phyloP scores from a whole-genome alignment of 768 basidiomycete genomes.

The Tylopilus balloui region DNA sequence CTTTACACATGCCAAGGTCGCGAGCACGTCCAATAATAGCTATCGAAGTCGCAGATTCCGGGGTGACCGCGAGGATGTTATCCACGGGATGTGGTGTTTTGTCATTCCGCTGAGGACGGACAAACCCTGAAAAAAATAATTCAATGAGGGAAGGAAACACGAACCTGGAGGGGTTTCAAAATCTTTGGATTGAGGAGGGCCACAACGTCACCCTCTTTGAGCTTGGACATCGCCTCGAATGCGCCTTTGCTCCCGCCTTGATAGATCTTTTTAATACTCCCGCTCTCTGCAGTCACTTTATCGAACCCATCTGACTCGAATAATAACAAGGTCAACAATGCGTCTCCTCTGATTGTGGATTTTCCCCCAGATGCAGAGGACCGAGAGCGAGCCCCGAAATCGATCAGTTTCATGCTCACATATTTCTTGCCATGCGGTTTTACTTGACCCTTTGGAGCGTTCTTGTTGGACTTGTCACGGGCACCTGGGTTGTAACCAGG shows the following conservation, averaged over 20 bases:
- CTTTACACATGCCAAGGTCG: conserved; percentile 84
- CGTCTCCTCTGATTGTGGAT: conserved; percentile 71
- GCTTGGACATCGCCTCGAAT: conserved; percentile 81
- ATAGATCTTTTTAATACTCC: conserved; percentile 59
- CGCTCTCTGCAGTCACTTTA: conserved; percentile 46
- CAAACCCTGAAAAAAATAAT: background rate
- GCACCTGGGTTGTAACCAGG: background rate
- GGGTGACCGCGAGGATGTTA: conserved; percentile 85
- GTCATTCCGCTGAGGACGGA: conserved; percentile 22
- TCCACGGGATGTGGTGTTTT: conserved; percentile 69
- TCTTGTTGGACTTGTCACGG: conserved; percentile 18
- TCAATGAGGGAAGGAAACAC: conserved; percentile 13
- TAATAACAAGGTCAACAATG: conserved; percentile 73
- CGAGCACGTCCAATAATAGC: conserved; percentile 80
- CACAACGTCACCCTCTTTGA: conserved; percentile 86
- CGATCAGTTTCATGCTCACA: conserved; percentile 79
- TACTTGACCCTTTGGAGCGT: conserved; percentile 10
- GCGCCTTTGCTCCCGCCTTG: conserved; percentile 90
- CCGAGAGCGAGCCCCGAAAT: conserved; percentile 63
- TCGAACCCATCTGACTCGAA: conserved; percentile 84
- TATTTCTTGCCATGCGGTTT: conserved; percentile 70
- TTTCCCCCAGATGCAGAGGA: conserved; percentile 54
- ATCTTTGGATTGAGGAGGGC: conserved; percentile 86
- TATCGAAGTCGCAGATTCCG: conserved; percentile 74
- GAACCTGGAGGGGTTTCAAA: conserved; percentile 80